Base-by-base conservation (phyloP, 768 basidiomycete genomes). In the Fomitopsis pulvina region DNA sequence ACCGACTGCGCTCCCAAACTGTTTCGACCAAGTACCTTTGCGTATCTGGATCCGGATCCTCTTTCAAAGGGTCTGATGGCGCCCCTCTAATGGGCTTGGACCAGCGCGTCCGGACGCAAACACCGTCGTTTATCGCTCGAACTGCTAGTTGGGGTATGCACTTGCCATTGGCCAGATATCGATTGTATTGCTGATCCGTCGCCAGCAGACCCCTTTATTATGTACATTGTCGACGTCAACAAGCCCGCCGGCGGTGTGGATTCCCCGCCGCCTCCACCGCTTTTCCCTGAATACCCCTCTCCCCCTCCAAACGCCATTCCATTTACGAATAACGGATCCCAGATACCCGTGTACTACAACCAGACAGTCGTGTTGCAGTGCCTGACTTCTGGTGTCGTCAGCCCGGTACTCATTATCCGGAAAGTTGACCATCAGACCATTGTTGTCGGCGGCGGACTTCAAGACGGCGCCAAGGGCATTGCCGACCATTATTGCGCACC, bases 21-120 rank as follows among this genome's bases (percentile, higher is more conserved):
- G 92, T 94, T 20, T 93, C 92, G 14, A 97, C 95, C 16, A 91
- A 94, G 61, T 97, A 93, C 60, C 85, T 97, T 41, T 93, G 92
- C 52, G 92, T 97, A 3, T 90, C 90, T n/a, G 91, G 91, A 21
- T 90, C 92, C 9, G 84, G 88, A 9, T 87, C 92, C 4, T 90
- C 88, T 0, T 89, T 94, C 75, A 90, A 91, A 61, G 90, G 92
- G 24, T 94, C 93, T 21, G 94, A 97, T 68, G 93, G 92, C 20
- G 82, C 83, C 8, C 80, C 91, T 14, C 73, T 93, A 49, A 79
- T 89, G 76, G 91, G 90, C 18, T 75, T 91, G 50, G 81, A 85
- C 64, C 83, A 75, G 64, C 81, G 82, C 54, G 75, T 73, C 54
- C 80, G 80, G 51, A 77, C 78, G n/a, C 80, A 77, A 37, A 86